Evolutionary conservation across 306 rosid species (phyloP).

Genomic region (Cicer pinnatifidum): DNA sequence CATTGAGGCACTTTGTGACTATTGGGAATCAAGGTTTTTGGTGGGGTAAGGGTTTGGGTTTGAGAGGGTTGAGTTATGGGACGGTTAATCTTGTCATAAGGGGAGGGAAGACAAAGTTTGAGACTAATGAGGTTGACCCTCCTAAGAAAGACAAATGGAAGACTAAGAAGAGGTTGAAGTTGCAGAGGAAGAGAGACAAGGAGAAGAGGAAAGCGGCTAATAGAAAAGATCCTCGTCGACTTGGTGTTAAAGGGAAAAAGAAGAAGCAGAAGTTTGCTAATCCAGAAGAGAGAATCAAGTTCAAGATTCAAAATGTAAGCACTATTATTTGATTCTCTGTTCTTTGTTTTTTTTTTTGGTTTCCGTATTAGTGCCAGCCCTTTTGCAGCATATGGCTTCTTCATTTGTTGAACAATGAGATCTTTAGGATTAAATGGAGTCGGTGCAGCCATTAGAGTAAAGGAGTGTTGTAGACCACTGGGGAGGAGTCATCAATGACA

Average conservation of each 20-base stretch:
- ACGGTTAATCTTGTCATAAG: slow-evolving; percentile 73
- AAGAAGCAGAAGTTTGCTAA: slow-evolving; percentile 68
- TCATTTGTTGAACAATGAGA: background rate
- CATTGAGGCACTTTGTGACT: slow-evolving; percentile 40
- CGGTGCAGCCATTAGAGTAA: too few relatives aligned
- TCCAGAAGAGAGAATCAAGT: slow-evolving; percentile 75
- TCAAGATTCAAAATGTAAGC: slow-evolving; percentile 81
- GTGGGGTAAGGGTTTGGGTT: slow-evolving; percentile 47
- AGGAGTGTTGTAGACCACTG: too few relatives aligned
- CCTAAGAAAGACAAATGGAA: slow-evolving; percentile 81
- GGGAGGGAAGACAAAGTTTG: slow-evolving; percentile 81
- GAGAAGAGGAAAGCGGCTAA: slow-evolving; percentile 78
- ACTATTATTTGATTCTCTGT: background rate
- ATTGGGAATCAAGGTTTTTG: slow-evolving; percentile 39
- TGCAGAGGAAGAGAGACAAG: slow-evolving; percentile 76
- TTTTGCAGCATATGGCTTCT: slow-evolving; percentile 1
- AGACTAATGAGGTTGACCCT: slow-evolving; percentile 66
- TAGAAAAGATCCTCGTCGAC: slow-evolving; percentile 82
- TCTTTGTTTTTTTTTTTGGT: background rate
- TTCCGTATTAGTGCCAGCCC: background rate
- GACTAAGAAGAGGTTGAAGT: slow-evolving; percentile 81
- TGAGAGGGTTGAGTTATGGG: slow-evolving; percentile 72
- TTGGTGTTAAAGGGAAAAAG: slow-evolving; percentile 71
- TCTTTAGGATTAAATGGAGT: too few relatives aligned
- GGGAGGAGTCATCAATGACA: too few relatives aligned